These are phyloP conservation scores for Passiflora organensis DNA, from an alignment of 345 rosid genomes.

Conservation along the genomic window DNA sequence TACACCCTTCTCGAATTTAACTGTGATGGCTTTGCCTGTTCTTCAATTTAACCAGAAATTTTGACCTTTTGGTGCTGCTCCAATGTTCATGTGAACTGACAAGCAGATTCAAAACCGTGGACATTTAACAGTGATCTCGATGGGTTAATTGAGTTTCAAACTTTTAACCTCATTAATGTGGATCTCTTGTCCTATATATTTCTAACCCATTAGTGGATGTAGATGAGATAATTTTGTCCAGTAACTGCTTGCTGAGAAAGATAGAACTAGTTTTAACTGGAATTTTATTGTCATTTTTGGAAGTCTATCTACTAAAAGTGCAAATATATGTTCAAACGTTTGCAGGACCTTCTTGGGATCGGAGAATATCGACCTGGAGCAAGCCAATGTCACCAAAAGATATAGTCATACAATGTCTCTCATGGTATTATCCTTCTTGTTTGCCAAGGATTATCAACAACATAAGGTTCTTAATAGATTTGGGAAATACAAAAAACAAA, in stretches of 20 bases:
- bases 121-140: neutral
- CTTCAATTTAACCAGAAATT: too few relatives aligned
- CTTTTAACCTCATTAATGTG: neutral
- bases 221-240: neutral
- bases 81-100: neutral
- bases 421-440: neutral
- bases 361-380: slow-evolving; percentile 67
- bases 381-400: slow-evolving; percentile 34
- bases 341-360: slow-evolving; percentile 74
- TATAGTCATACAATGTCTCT: slow-evolving; percentile 2
- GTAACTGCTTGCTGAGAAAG: neutral
- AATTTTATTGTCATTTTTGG: neutral
- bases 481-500: neutral
- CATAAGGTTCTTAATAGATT: neutral
- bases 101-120: neutral
- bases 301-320: slow-evolving; percentile 12
- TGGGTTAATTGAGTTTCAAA: neutral
- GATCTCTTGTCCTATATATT: neutral
- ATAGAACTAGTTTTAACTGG: neutral
- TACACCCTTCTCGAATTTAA: too few relatives aligned
- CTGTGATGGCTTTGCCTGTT: too few relatives aligned
- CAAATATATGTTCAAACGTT: neutral
- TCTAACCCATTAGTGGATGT: neutral
- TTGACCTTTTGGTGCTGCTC: neutral
- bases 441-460: neutral